Evolutionary conservation across 495 filamentous ascomycete genomes (phyloP), one percentile per base, ranked within the genome.

Genomic region (Sporormia fimetaria): DNA sequence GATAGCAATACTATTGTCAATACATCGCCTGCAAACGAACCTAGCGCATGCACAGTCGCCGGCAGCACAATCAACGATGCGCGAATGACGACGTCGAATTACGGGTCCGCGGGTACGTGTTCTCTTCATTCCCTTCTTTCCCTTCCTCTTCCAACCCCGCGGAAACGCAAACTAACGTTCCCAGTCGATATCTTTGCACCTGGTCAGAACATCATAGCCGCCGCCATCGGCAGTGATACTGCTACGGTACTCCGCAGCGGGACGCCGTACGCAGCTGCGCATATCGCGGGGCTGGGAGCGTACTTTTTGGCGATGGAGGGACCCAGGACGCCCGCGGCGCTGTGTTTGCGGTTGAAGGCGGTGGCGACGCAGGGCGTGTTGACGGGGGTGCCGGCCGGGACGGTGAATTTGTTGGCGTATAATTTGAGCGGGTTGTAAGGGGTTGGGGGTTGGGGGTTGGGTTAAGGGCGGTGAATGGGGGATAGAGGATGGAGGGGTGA

Each of bases 211-310:
- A 45, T 45, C 17, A n/a, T n/a, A n/a, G n/a, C 24, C 20, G 10
- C 32, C 33, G 7, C 18, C 39, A 7, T 37, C 33, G 42, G 16
- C 4, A 37, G 33, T 28, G 25, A 45, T 30, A 41, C 37, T 11
- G 37, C 28, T 1, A 29, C 17, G 2, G 64, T 66, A 52, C 63
- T 60, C 35, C 66, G 76, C 46, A 70, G 66, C 8, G 78, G 76
- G 32, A 80, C 77, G 64, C 67, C 63, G 6, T 72, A 72, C 68
- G 68, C 76, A 12, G 67, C 69, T 10, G 76, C 75, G 6, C 75
- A 80, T 47, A 66, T 79, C 30, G 64, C 68, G 4, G 76, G 76
- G 25, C 54, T 74, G 25, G 65, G 64, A 9, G 59, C 44, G 2
- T 47, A 47, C 23, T 41, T 47, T 36, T 23, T 47, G 6, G 37